phyloP scores from a whole-genome alignment of 805 yeast species.

The Spathaspora gorwiae region DNA sequence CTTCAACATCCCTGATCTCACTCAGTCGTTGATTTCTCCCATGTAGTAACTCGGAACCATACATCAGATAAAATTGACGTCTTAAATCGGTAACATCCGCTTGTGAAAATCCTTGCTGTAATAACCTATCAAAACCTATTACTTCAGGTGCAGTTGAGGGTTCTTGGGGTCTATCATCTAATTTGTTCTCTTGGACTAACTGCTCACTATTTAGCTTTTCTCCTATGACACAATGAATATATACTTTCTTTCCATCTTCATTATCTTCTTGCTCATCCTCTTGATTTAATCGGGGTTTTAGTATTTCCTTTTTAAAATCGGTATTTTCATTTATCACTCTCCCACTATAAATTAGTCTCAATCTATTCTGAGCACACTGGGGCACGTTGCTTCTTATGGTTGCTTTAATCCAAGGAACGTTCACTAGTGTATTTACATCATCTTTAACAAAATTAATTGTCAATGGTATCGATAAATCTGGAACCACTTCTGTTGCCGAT shows the following conservation, averaged over 20 bases:
- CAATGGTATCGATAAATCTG: conserved; percentile 27
- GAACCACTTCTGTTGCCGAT: conserved; percentile 13
- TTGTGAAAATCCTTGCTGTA: conserved; percentile 78
- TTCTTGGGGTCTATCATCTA: conserved; percentile 49
- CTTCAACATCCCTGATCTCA: conserved; percentile 35
- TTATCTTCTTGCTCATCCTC: conserved; percentile 2
- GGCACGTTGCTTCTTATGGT: conserved; percentile 23
- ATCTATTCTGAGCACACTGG: conserved; percentile 38
- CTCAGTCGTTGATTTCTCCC: not conserved
- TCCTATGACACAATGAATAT: conserved; percentile 78
- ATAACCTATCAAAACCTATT: conserved; percentile 78
- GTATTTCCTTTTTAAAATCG: conserved; percentile 49
- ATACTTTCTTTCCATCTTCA: conserved; percentile 30
- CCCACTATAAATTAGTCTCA: conserved; percentile 68
- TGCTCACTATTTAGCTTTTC: conserved; percentile 53
- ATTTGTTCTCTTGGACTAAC: conserved; percentile 52
- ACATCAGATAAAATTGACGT: conserved; percentile 66
- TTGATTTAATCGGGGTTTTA: conserved; percentile 23
- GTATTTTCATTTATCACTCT: conserved; percentile 55
- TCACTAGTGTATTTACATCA: conserved; percentile 27
- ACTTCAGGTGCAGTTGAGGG: conserved; percentile 65
- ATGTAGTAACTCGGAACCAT: conserved; percentile 19
- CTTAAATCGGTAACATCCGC: conserved; percentile 72
- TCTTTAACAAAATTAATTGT: conserved; percentile 23
- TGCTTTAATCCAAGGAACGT: conserved; percentile 26